These are phyloP conservation scores for Endoconidiophora polonica DNA, from an alignment of 2,329 filamentous ascomycete genomes.

Conservation along the genomic window DNA sequence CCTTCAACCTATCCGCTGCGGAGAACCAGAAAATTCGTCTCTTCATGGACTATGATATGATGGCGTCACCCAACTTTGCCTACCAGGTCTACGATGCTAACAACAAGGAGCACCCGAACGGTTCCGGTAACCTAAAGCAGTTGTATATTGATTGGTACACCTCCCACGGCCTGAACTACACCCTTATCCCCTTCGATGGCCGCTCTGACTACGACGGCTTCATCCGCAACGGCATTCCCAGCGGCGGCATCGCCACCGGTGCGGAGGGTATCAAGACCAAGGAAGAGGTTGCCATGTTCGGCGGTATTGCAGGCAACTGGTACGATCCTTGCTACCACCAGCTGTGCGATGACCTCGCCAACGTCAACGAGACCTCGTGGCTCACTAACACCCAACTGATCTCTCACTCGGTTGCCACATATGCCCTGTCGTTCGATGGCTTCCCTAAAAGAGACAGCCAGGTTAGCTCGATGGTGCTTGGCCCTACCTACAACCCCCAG, in stretches of 20 bases:
- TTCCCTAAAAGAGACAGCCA: conserved; percentile 37
- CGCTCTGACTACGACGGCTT: conserved; percentile 69
- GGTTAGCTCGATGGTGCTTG: conserved; percentile 11
- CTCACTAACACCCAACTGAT: conserved; percentile 48
- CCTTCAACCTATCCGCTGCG: conserved; percentile 32
- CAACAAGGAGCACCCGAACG: conserved; percentile 51
- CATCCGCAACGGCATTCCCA: conserved; percentile 54
- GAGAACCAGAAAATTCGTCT: conserved; percentile 47
- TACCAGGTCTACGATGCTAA: conserved; percentile 57
- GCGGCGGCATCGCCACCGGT: conserved; percentile 61
- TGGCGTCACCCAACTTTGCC: conserved; percentile 48
- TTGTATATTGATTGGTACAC: conserved; percentile 54
- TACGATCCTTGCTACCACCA: conserved; percentile 46
- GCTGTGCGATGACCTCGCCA: conserved; percentile 41
- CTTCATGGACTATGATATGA: conserved; percentile 57
- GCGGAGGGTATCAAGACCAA: conserved; percentile 61
- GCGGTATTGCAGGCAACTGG: conserved; percentile 47
- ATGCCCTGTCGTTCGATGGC: conserved; percentile 45
- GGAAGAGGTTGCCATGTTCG: conserved; percentile 48
- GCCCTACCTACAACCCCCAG: conserved; percentile 23
- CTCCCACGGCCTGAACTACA: conserved; percentile 44
- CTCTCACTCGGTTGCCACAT: conserved; percentile 57
- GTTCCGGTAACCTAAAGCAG: conserved; percentile 51
- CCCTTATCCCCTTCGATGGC: conserved; percentile 59
- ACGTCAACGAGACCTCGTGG: conserved; percentile 44